A percentile compares a stretch with the other conserved stretches of the same genome.
Conservation (phyloP, 140 eudicot genomes). For the Erigeron philadelphicus region DNA sequence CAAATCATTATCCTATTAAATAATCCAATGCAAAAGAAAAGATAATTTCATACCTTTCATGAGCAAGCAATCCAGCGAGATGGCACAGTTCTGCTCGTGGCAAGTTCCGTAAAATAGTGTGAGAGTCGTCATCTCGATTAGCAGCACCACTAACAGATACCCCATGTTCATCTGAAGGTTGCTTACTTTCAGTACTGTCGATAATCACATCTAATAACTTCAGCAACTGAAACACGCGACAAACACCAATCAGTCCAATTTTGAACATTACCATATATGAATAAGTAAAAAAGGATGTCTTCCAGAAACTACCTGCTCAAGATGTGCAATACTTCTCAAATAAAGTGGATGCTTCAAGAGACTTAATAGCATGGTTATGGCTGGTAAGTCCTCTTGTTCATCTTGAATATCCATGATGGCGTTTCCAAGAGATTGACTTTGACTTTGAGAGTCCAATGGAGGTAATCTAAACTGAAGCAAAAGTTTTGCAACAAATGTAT, state of each 20-base stretch:
- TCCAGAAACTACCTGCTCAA: constrained; percentile 66
- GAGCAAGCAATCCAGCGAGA: constrained; percentile 85
- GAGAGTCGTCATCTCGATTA: constrained; percentile 34
- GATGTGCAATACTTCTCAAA: constrained; percentile 85
- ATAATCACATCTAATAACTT: constrained; percentile 72
- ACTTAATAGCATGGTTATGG: constrained; percentile 66
- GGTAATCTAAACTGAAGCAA: constrained; percentile 63
- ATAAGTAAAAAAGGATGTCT: neutral
- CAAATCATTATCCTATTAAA: neutral
- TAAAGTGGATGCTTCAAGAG: constrained; percentile 82
- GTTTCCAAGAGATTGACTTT: constrained; percentile 53
- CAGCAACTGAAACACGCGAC: constrained; percentile 44
- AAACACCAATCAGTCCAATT: neutral
- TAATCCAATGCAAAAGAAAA: neutral
- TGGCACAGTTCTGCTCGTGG: constrained; percentile 79
- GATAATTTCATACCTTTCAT: constrained; percentile 56
- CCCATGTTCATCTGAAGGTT: constrained; percentile 43
- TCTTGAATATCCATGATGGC: constrained; percentile 63
- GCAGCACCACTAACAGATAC: constrained; percentile 42
- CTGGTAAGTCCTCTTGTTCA: constrained; percentile 38
- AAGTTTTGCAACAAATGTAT: constrained; percentile 76
- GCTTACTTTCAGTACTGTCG: constrained; percentile 70
- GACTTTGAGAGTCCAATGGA: constrained; percentile 29
- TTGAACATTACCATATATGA: neutral
- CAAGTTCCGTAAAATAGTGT: constrained; percentile 39